Percentiles rank a stretch among this genome's conserved stretches.
Evolutionary conservation across 140 eudicot species (phyloP).

Genomic region (Anethum foeniculum): DNA sequence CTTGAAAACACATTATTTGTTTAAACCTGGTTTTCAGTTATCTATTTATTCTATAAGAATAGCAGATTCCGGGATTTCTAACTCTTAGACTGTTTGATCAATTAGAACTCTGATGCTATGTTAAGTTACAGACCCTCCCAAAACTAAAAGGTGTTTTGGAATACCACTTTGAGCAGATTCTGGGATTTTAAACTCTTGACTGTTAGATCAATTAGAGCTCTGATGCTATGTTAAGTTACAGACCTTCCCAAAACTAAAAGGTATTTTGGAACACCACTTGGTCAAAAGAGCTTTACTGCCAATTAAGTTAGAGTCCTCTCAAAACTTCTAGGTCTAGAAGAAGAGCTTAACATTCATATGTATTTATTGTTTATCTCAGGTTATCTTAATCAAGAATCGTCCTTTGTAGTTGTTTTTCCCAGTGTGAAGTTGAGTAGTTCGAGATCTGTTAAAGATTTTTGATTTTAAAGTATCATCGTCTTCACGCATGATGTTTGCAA

Average conservation of each 20-base stretch:
- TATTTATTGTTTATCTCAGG: background rate
- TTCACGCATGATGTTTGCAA: background rate
- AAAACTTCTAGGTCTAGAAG: background rate
- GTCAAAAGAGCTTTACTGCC: background rate
- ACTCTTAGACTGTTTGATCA: background rate
- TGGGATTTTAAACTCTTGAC: background rate
- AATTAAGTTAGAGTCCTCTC: background rate
- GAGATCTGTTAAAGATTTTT: background rate
- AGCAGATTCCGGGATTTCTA: background rate
- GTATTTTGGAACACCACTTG: background rate
- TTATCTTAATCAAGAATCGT: background rate
- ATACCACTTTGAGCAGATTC: background rate
- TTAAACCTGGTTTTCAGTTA: background rate
- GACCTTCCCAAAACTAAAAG: background rate
- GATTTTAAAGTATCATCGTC: background rate
- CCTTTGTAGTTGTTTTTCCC: background rate
- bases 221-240: background rate
- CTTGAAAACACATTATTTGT: background rate
- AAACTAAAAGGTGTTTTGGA: background rate
- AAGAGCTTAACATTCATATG: background rate
- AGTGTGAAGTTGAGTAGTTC: background rate
- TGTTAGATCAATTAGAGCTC: background rate
- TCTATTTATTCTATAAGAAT: background rate
- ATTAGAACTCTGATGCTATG: background rate
- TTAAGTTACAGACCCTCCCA: background rate